Evolutionary conservation across 2,329 filamentous ascomycete genomes (phyloP).

Genomic region (Remersonia thermophila): DNA sequence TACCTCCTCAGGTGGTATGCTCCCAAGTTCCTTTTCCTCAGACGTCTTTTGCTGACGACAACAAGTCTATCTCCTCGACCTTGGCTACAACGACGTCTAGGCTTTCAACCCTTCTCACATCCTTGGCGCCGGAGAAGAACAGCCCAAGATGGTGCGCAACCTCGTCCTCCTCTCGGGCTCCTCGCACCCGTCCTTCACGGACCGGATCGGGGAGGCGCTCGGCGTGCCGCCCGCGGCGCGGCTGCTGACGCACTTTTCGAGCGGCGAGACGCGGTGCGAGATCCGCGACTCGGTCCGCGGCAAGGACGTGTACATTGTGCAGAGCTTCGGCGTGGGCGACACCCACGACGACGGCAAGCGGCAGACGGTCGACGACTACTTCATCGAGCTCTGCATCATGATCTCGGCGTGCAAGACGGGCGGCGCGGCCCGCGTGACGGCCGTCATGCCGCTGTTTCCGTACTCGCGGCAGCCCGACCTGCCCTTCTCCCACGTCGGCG

Average conservation of each 20-base stretch:
- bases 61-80: too few relatives aligned
- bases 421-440: slow-evolving; percentile 84
- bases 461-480: slow-evolving; percentile 95
- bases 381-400: slow-evolving; percentile 94
- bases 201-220: slow-evolving; percentile 77
- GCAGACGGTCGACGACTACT: slow-evolving; percentile 68
- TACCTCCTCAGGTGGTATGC: too few relatives aligned
- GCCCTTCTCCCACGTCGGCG: slow-evolving; percentile 90
- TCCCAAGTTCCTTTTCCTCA: too few relatives aligned
- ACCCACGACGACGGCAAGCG: neutral
- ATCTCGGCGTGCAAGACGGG: slow-evolving; percentile 85
- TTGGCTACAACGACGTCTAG: too few relatives aligned
- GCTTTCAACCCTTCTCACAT: too few relatives aligned
- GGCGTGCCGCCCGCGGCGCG: slow-evolving; percentile 77
- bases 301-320: slow-evolving; percentile 98
- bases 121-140: too few relatives aligned
- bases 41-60: too few relatives aligned
- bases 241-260: slow-evolving; percentile 81
- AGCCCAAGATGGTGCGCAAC: slow-evolving; percentile 70
- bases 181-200: slow-evolving; percentile 78
- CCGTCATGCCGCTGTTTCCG: slow-evolving; percentile 87
- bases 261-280: slow-evolving; percentile 89
- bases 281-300: slow-evolving; percentile 92
- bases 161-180: slow-evolving; percentile 88
- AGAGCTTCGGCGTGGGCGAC: slow-evolving; percentile 40